Base-by-base conservation (phyloP, 2,329 filamentous ascomycete genomes). In the Colletotrichum eleusines region DNA sequence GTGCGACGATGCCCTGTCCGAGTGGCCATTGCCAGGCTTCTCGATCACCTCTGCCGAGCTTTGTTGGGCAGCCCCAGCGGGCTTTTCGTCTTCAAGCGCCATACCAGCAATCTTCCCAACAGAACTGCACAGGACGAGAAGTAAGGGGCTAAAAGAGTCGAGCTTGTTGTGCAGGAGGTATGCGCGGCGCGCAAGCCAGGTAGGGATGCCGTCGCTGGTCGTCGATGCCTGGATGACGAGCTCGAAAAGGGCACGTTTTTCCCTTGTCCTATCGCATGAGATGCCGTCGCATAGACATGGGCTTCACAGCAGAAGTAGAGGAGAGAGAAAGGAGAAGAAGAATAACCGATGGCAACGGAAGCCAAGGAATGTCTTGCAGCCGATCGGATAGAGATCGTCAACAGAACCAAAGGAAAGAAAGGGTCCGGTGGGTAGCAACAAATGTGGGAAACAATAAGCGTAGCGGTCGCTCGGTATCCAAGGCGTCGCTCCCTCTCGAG, bases 1-100 rank as follows among this genome's bases (percentile, higher is more conserved):
- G 59, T 77, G 79, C 63, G 78, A 83, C 2, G 81, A 82, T 5
- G 77, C 75, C 7, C 77, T 75, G n/a, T 75, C 77, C 35, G 73
- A 72, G 51, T 72, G 72, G 9, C 76, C 73, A 50, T 72, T 63
- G 64, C 72, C 72, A 55, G 75, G 66, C 75, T 77, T 77, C 71
- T 78, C 78, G 11, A 54, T 40, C 28, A 60, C 7, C 38, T 68
- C 64, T 38, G 50, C 35, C 40, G 66, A 38, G 42, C 59, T 71
- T n/a, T 72, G 64, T 18, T 71, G 57, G 68, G 38, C 20, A 31
- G 40, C 63, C 55, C 28, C 44, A 20, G 59, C 35, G 48, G 62
- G 44, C 53, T 68, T 71, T 31, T 71, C 69, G 51, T 68, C 44
- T 63, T 71, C 62, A 44, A 54, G 14, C 53, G 71, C 31, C 71